Base-by-base conservation (phyloP, 2,329 filamentous ascomycete genomes). In the Fusarium pseudonygamai region DNA sequence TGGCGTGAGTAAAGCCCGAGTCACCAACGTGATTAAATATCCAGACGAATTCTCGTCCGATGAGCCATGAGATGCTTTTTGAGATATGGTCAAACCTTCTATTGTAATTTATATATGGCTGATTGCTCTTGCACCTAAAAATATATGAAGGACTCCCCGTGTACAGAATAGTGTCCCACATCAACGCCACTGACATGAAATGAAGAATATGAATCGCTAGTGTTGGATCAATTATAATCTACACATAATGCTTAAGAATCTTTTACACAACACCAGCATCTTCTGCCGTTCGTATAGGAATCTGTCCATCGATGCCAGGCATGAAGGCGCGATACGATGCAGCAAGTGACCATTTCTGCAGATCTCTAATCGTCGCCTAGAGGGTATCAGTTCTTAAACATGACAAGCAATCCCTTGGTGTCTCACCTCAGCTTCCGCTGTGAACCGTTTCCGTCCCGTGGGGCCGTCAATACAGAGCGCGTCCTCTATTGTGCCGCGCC, bases 241-340 rank as follows among this genome's bases (percentile, higher is more conserved):
- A 5, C 15, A 53, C 10, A 34, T 28, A 22, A 22, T 14, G 18
- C 37, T n/a, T 6, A 1, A 3, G 6, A 8, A 15, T 7, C 5
- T 24, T 7, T 7, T 26, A 24, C 18, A 2, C 10, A 8, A 28
- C 22, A 6, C 24, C 36, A 12, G 45, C 26, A 16, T 68, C 49
- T 18, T 43, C 58, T 4, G 43, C 55, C 2, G 58, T 67, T 28
- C 58, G 42, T 6, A 67, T 71, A n/a, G 64, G 60, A 12, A 73
- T 73, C 18, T 68, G 58, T 2, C 71, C 71, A 36, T 73, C 67
- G 3, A 68, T 67, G 1, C 66, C 70, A 7, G 62, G 45, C 61
- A 73, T 67, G 5, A 71, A 64, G 6, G 50, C 62, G 0, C 50
- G 67, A 13, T 60, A 74, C 20, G 71, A 71, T 4, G 71, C 52